Evolutionary conservation across 768 basidiomycete species (phyloP), one percentile per base, ranked within the genome.

Genomic region (Leucocoprinus sp.): DNA sequence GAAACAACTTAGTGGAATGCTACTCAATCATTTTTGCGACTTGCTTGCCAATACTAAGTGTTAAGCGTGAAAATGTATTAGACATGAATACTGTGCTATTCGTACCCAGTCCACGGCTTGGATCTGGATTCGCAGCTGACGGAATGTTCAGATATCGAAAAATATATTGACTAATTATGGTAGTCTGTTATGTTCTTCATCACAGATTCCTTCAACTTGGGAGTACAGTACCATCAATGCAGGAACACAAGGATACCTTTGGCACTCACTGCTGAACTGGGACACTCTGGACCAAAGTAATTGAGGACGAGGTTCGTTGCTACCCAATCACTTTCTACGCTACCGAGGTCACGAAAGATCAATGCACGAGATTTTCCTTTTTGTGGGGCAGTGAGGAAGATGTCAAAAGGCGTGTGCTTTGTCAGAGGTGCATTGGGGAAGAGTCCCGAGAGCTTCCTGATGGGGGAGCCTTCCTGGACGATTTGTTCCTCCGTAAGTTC

Each of bases 281-380:
- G 73, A 8, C 78, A 81, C 21, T 72, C 63, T 22, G 75, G 78
- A 45, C 83, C 80, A 56, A 89, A 86, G 57, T 89, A 90, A 37
- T 84, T 77, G 41, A 84, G 58, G 9, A 87, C 64, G 50, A 90
- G 77, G 55, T 88, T 77, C 8, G 73, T 77, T 0, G 84, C 78
- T 11, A 90, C 72, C 84, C 85, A 90, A 52, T 79, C 73, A 56
- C 67, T 78, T 52, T 85, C 79, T 18, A 92, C 69, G 0, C 72
- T 62, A 26, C 89, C 89, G 38, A 92, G 61, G 55, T 89, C 87
- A 33, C 81, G 71, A 57, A 86, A 77, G 15, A 84, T 66, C 37
- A 88, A 58, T 15, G 69, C 64, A 22, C 84, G 74, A 18, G 69
- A 72, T 46, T 65, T 67, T 15, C 65, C 67, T 8, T 70, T 58